These are phyloP conservation scores for Bimuria novae-zelandiae DNA, from an alignment of 2,329 filamentous ascomycete genomes.

Conservation along the genomic window DNA sequence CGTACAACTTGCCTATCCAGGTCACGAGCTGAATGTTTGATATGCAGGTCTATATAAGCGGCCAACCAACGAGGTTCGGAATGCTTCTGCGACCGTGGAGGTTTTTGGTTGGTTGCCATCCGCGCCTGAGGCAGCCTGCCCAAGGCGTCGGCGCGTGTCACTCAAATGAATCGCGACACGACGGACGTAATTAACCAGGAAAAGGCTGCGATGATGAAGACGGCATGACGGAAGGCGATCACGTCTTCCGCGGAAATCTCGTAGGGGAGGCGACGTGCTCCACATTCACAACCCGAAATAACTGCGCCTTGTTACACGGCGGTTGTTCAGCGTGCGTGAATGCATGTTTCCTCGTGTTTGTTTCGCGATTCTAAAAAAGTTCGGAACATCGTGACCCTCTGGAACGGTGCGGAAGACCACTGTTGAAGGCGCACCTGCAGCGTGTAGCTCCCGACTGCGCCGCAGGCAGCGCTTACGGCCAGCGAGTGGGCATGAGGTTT, in stretches of 20 bases:
- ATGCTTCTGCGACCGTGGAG: constrained; percentile 8
- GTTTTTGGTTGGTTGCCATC: no score
- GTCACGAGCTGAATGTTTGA: neutral
- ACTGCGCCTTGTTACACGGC: constrained; percentile 4
- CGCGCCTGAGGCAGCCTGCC: no score
- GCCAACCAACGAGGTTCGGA: neutral
- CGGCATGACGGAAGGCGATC: neutral
- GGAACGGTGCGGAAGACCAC: no score
- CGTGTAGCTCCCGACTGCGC: no score
- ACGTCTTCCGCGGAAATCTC: neutral
- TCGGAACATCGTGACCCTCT: neutral
- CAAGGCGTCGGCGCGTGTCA: neutral
- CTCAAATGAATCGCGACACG: constrained; percentile 1
- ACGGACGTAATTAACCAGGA: no score
- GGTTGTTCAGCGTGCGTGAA: neutral
- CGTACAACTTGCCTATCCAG: neutral
- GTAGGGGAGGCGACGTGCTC: constrained; percentile 1
- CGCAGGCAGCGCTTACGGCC: constrained; percentile 9
- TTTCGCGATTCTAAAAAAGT: neutral
- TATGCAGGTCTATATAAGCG: neutral
- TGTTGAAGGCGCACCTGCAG: no score
- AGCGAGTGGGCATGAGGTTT: constrained; percentile 12
- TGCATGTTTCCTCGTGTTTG: neutral
- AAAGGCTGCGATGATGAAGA: neutral
- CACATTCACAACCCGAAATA: constrained; percentile 1